Evolutionary conservation across 495 filamentous ascomycete genomes (phyloP).

Genomic region (Penicillium longicatenatum): DNA sequence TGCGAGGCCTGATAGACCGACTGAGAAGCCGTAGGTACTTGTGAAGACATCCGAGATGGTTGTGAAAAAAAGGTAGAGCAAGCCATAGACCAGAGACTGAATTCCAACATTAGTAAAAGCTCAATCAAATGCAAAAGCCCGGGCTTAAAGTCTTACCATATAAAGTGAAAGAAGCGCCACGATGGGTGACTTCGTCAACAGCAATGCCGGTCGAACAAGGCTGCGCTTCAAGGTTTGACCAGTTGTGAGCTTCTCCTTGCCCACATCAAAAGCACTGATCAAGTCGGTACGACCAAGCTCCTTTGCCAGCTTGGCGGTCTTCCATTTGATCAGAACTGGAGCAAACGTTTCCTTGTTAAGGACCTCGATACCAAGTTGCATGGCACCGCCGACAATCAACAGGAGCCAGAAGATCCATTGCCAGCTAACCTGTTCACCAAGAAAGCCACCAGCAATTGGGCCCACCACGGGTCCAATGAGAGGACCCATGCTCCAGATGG

Average conservation of each 20-base stretch:
- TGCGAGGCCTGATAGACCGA: conserved; percentile 58
- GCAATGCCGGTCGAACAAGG: conserved; percentile 48
- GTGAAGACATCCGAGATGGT: conserved; percentile 67
- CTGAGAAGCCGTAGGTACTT: conserved; percentile 54
- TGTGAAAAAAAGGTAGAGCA: conserved; percentile 69
- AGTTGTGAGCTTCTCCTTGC: neutral
- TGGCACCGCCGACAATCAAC: conserved; percentile 46
- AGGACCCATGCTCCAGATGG: conserved; percentile 11
- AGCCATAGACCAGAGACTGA: conserved; percentile 57
- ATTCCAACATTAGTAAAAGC: neutral
- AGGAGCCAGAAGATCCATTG: conserved; percentile 66
- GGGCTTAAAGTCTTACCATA: conserved; percentile 38
- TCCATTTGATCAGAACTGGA: conserved; percentile 51
- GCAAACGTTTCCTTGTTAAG: conserved; percentile 57
- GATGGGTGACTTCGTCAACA: conserved; percentile 51
- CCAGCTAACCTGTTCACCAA: conserved; percentile 56
- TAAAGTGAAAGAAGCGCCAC: conserved; percentile 58
- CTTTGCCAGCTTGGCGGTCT: conserved; percentile 41
- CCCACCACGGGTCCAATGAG: conserved; percentile 9
- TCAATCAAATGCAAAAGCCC: no score
- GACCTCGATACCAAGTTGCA: conserved; percentile 44
- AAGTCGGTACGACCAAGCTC: conserved; percentile 38
- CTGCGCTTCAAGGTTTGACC: conserved; percentile 29
- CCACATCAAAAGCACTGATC: conserved; percentile 26
- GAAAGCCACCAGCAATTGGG: conserved; percentile 49